These are phyloP conservation scores for Karstenula rhodostoma DNA, from an alignment of 2,329 filamentous ascomycete species.

Conservation along the genomic window DNA sequence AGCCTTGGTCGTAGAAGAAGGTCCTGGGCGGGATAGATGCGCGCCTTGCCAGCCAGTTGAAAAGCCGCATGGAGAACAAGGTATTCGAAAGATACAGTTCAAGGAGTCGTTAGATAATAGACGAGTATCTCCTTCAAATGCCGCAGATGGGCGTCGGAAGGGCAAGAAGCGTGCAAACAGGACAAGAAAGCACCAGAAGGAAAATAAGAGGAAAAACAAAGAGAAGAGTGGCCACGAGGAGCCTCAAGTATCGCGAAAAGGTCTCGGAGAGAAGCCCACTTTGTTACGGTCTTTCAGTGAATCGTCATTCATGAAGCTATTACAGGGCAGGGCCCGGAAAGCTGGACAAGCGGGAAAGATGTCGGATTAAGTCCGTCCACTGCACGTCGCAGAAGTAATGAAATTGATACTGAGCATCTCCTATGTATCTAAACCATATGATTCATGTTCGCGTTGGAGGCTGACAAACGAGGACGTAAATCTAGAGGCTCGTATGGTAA, in stretches of 20 bases:
- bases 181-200: neutral
- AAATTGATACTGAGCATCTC: no score
- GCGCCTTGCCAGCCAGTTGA: no score
- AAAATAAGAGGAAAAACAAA: neutral
- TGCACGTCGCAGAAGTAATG: no score
- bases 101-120: no score
- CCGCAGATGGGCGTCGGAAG: neutral
- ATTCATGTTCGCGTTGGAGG: neutral
- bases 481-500: neutral
- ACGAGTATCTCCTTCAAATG: no score
- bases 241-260: neutral
- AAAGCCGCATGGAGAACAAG: no score
- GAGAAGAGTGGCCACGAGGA: neutral
- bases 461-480: neutral
- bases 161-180: neutral
- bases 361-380: neutral
- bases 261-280: neutral
- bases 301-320: neutral
- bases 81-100: no score
- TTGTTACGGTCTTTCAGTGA: neutral
- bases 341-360: neutral
- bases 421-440: no score
- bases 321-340: neutral
- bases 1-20: no score
- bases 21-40: no score